These are phyloP conservation scores for Plantago coronopus DNA, from an alignment of 305 asterid genomes.

Conservation along the genomic window DNA sequence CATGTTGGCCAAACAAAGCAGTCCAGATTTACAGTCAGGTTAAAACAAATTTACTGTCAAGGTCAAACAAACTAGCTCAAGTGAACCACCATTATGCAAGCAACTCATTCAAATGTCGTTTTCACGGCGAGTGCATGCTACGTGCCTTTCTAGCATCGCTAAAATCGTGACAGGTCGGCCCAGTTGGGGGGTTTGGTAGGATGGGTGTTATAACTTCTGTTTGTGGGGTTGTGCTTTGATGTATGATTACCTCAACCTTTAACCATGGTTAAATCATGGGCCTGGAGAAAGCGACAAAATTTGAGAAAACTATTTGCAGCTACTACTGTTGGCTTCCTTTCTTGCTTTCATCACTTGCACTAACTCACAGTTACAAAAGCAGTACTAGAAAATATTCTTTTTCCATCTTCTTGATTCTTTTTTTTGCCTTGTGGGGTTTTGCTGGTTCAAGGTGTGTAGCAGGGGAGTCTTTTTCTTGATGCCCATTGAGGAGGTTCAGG, in stretches of 20 bases:
- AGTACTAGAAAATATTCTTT: too few species aligned
- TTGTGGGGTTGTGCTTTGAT: too few species aligned
- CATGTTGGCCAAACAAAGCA: neutral
- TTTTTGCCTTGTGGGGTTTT: too few species aligned
- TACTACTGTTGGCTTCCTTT: neutral
- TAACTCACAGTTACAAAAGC: neutral
- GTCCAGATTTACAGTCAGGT: neutral
- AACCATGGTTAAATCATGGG: slow-evolving; percentile 1
- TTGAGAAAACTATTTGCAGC: neutral
- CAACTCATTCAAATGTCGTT: neutral
- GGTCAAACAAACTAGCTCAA: neutral
- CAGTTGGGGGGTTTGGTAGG: slow-evolving; percentile 8
- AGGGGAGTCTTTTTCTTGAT: neutral
- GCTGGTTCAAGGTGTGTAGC: too few species aligned
- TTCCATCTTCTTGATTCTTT: too few species aligned
- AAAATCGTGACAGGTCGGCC: slow-evolving; percentile 1
- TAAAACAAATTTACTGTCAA: neutral
- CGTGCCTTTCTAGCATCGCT: neutral
- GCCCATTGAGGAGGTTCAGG: neutral
- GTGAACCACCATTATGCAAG: neutral
- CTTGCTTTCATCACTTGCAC: slow-evolving; percentile 11
- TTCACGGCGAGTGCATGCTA: neutral
- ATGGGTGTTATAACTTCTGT: neutral
- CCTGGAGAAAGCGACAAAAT: neutral
- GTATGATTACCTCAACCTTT: neutral